phyloP scores from a whole-genome alignment of 2,329 filamentous ascomycete species.

The Botrytis galanthina region DNA sequence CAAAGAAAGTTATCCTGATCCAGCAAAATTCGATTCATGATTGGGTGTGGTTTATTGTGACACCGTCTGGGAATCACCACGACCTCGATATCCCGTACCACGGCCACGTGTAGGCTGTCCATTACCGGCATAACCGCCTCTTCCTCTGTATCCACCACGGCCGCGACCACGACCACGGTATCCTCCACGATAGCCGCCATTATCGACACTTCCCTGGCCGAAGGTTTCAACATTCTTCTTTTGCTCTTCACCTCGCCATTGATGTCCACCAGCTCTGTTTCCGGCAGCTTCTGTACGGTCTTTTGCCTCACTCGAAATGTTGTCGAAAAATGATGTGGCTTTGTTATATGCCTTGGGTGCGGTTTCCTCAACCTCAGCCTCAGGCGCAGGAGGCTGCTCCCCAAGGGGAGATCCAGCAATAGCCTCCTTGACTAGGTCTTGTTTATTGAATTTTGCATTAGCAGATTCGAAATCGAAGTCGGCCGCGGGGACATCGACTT shows the following conservation, averaged over 20 bases:
- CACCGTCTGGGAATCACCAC: slow-evolving; percentile 30
- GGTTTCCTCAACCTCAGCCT: slow-evolving; percentile 39
- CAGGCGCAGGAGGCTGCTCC: slow-evolving; percentile 46
- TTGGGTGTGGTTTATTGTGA: slow-evolving; percentile 27
- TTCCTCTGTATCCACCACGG: slow-evolving; percentile 41
- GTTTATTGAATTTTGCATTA: slow-evolving; percentile 87
- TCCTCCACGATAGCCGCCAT: slow-evolving; percentile 64
- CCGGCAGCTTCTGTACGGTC: slow-evolving; percentile 75
- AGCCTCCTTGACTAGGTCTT: slow-evolving; percentile 82
- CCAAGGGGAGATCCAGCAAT: slow-evolving; percentile 71
- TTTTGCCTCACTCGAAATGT: slow-evolving; percentile 91
- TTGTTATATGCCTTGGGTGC: slow-evolving; percentile 73
- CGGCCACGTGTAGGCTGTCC: slow-evolving; percentile 33
- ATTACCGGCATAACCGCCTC: slow-evolving; percentile 30
- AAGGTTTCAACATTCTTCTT: slow-evolving; percentile 98
- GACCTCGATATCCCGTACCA: slow-evolving; percentile 35
- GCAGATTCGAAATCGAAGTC: slow-evolving; percentile 89
- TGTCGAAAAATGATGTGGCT: slow-evolving; percentile 90
- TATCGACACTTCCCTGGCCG: slow-evolving; percentile 92
- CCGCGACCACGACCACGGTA: slow-evolving; percentile 75
- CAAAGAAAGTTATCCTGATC: slow-evolving; percentile 28
- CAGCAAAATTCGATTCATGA: slow-evolving; percentile 16
- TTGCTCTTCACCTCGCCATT: slow-evolving; percentile 90
- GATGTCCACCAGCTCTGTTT: slow-evolving; percentile 70
- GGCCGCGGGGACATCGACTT: slow-evolving; percentile 83